A percentile compares a stretch with the other conserved stretches of the same genome.
Conservation (phyloP, 257 asterid species). For the Solanum etuberosum region DNA sequence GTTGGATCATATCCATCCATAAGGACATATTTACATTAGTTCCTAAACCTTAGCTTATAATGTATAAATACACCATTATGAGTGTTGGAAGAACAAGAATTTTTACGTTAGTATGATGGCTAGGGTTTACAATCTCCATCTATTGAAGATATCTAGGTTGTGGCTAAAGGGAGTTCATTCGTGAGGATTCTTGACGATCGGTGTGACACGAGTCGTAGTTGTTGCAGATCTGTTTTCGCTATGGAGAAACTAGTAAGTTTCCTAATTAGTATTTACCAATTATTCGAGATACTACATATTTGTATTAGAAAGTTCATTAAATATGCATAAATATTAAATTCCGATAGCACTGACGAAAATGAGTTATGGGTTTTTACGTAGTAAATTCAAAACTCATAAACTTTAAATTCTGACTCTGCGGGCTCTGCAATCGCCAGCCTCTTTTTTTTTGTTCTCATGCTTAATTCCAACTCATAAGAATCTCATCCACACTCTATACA, state of each 20-base stretch:
- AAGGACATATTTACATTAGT: background rate
- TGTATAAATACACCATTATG: background rate
- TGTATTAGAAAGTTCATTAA: background rate
- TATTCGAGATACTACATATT: background rate
- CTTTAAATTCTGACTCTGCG: background rate
- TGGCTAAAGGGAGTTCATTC: background rate
- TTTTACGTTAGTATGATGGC: background rate
- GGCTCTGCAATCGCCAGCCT: background rate
- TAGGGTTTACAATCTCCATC: background rate
- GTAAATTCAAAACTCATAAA: background rate
- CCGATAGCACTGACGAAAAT: background rate
- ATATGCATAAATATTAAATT: background rate
- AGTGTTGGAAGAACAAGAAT: background rate
- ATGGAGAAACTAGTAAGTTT: background rate
- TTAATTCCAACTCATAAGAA: conserved; percentile 48
- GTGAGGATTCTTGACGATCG: background rate
- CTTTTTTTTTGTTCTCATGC: conserved; percentile 51
- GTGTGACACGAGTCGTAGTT: background rate
- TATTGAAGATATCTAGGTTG: background rate
- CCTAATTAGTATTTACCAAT: background rate
- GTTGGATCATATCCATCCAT: background rate
- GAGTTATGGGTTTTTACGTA: background rate
- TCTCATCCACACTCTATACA: conserved; percentile 11
- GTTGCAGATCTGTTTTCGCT: background rate
- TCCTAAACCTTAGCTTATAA: background rate